A percentile compares a stretch with the other conserved stretches of the same genome.
Conservation (phyloP, 2,329 filamentous ascomycete species). For the Pezicula radicicola region DNA sequence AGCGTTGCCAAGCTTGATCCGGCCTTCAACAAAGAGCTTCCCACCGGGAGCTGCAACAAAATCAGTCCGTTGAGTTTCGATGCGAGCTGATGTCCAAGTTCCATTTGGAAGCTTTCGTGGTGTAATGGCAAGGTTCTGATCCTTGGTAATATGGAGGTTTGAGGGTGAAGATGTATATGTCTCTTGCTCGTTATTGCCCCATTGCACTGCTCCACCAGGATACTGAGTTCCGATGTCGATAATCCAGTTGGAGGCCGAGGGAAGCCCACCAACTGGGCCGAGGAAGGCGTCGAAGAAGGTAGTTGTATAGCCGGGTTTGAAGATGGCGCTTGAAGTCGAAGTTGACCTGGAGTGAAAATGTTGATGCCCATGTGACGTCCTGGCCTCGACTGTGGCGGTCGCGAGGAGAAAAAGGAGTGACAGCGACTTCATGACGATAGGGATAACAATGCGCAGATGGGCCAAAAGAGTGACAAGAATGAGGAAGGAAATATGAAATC, state of each 20-base stretch:
- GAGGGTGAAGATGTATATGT: constrained; percentile 37
- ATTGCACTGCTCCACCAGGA: constrained; percentile 40
- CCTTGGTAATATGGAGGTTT: constrained; percentile 38
- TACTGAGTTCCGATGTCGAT: constrained; percentile 43
- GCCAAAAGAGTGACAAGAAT: too few relatives aligned
- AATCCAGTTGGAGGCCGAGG: constrained; percentile 39
- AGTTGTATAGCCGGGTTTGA: constrained; percentile 9
- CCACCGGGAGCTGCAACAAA: constrained; percentile 31
- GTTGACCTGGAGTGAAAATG: too few relatives aligned
- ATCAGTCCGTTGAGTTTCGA: constrained; percentile 35
- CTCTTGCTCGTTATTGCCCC: constrained; percentile 48
- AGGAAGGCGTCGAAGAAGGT: constrained; percentile 32
- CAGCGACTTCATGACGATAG: too few relatives aligned
- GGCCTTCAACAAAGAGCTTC: constrained; percentile 36
- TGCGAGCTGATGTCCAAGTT: constrained; percentile 41
- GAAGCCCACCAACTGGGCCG: constrained; percentile 27
- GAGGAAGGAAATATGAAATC: too few relatives aligned
- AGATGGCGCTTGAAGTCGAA: background rate
- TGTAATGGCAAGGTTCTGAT: constrained; percentile 36
- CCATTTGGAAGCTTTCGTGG: constrained; percentile 24
- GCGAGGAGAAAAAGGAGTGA: too few relatives aligned
- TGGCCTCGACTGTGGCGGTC: too few relatives aligned
- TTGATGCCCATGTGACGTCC: too few relatives aligned
- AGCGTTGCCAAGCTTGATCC: constrained; percentile 33
- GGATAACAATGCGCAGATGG: too few relatives aligned